These are phyloP conservation scores for Bacidia rubella DNA, from an alignment of 495 filamentous ascomycete species.

Conservation along the genomic window DNA sequence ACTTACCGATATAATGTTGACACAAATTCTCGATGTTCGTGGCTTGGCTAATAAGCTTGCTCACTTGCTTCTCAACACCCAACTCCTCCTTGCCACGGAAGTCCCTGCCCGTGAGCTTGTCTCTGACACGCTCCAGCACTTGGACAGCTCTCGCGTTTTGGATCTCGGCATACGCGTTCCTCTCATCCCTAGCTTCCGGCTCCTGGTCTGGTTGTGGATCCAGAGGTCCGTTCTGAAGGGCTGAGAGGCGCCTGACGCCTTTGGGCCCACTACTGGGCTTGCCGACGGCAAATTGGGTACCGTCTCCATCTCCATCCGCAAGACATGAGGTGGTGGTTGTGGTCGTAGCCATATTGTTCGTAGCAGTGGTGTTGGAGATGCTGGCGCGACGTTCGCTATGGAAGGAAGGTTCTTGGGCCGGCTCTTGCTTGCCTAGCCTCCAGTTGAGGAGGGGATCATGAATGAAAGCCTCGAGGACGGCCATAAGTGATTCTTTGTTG, in stretches of 20 bases:
- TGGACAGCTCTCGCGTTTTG: constrained; percentile 90
- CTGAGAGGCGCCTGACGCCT: constrained; percentile 23
- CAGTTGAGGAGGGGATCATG: constrained; percentile 96
- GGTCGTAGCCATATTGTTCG: constrained; percentile 25
- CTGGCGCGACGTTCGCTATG: constrained; percentile 65
- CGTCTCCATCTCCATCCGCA: constrained; percentile 8
- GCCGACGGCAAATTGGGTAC: constrained; percentile 24
- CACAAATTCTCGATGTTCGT: constrained; percentile 96
- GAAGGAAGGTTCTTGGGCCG: constrained; percentile 65
- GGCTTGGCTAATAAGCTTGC: constrained; percentile 84
- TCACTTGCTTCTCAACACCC: constrained; percentile 76
- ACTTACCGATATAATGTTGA: constrained; percentile 98
- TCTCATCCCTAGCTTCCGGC: constrained; percentile 2
- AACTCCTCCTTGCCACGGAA: constrained; percentile 62
- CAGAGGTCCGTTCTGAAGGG: constrained; percentile 7
- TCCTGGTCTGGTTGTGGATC: constrained; percentile 11
- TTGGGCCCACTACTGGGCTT: constrained; percentile 27
- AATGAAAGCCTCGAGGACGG: constrained; percentile 96
- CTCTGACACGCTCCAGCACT: constrained; percentile 80
- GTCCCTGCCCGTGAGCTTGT: constrained; percentile 74
- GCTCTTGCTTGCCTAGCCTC: constrained; percentile 79
- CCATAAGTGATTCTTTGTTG: constrained; percentile 97
- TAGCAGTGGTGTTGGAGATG: constrained; percentile 53
- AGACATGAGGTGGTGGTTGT: constrained; percentile 27
- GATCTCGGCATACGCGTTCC: constrained; percentile 39